Evolutionary conservation across 1,284 basidiomycete genomes (phyloP).

Genomic region (Cryptococcus sp.): DNA sequence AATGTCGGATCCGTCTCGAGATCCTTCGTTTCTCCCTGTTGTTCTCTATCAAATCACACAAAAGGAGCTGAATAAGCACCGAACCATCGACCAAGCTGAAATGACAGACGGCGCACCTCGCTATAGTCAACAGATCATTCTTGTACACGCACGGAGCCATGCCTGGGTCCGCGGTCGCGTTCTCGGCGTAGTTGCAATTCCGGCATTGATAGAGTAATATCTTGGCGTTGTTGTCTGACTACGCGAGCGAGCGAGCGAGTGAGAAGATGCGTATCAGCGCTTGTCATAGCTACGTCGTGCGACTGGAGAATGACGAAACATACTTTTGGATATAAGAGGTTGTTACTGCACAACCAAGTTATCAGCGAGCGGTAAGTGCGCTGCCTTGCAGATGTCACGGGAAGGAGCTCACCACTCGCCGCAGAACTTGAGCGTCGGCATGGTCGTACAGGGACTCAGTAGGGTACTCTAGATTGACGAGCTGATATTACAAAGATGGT

Average conservation of each 20-base stretch:
- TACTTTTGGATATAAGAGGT: slow-evolving; percentile 80
- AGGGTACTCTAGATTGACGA: not conserved
- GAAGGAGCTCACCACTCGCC: slow-evolving; percentile 64
- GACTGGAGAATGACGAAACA: slow-evolving; percentile 10
- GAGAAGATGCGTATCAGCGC: no score
- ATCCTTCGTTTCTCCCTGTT: slow-evolving; percentile 87
- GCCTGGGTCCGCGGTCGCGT: slow-evolving; percentile 59
- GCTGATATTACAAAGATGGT: not conserved
- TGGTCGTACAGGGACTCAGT: slow-evolving; percentile 5
- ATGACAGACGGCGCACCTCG: slow-evolving; percentile 69
- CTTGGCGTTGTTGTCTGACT: slow-evolving; percentile 81
- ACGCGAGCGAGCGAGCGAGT: slow-evolving; percentile 26
- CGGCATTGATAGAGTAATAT: slow-evolving; percentile 91
- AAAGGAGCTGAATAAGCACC: not conserved
- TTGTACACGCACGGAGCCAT: slow-evolving; percentile 83
- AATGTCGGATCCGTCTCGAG: slow-evolving; percentile 89
- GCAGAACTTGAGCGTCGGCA: slow-evolving; percentile 72
- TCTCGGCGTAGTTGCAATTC: slow-evolving; percentile 86
- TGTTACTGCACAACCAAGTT: slow-evolving; percentile 64
- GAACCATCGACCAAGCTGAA: no score
- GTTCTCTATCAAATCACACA: slow-evolving; percentile 65
- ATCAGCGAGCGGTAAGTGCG: no score
- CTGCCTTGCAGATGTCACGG: not conserved
- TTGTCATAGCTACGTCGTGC: no score
- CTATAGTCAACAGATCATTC: slow-evolving; percentile 91